Evolutionary conservation across 345 rosid genomes (phyloP), one percentile per base, ranked within the genome.

Genomic region (Gossypium stocksii): DNA sequence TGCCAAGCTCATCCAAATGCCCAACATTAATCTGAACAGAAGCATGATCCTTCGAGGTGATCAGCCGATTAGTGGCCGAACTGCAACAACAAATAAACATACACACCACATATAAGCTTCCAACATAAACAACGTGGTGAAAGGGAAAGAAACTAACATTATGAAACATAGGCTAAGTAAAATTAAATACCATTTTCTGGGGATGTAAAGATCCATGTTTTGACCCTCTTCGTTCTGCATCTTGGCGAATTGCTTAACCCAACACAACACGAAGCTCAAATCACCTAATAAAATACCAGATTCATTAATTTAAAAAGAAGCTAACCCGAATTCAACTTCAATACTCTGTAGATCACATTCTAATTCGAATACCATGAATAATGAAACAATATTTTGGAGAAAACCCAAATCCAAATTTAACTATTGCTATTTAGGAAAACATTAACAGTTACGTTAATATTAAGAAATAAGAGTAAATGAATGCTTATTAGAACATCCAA

Each of bases 181-280:
- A 19, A 1, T 14, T 57, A 38, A 3, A 27, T 80, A 94, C 98
- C 98, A 92, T 77, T 94, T 94, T 72, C 98, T 87, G 17, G 98
- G 98, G 83, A 91, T 91, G 88, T 89, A 92, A 7, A 94, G 93
- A 77, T 94, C 98, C 77, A 91, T 92, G 79, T 83, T 80, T 3
- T 87, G 85, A 2, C 98, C 98, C 77, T 91, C 98, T 29, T 95
- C 98, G 90, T 93, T 95, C 87, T 95, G 96, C 99, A 95, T 92
- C 86, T 87, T 91, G 78, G 48, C 83, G 22, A 67, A 43, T 65
- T 56, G 43, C 71, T 77, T 22, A 43, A 20, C 12, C 14, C 45
- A 9, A 22, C 67, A 2, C 1, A 43, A 76, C 15, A 57, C 17
- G 19, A 13, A 54, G 57, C 58, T 44, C 71, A 1, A 54, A 34